phyloP scores from a whole-genome alignment of 176 grass and related monocot genomes.

The Secale cereale region DNA sequence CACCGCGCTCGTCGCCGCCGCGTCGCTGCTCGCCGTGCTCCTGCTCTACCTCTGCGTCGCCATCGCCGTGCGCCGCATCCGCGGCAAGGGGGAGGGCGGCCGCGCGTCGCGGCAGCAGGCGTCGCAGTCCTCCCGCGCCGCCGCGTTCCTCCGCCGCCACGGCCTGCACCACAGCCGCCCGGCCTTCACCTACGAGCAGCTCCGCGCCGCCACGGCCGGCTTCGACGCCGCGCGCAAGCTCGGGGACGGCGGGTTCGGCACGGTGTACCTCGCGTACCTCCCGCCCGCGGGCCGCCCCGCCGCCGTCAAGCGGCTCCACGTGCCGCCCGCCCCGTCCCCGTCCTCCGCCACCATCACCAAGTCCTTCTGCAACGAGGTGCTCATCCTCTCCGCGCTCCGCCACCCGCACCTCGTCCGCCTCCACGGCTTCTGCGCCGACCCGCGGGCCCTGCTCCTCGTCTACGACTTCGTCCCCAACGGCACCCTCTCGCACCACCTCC shows the following conservation, averaged over 20 bases:
- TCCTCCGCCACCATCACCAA: constrained; percentile 54
- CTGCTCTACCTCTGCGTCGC: constrained; percentile 60
- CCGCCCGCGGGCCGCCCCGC: constrained; percentile 44
- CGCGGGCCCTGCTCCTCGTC: constrained; percentile 81
- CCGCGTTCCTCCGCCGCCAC: constrained; percentile 62
- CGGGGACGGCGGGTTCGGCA: constrained; percentile 81
- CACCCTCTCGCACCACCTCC: constrained; percentile 91
- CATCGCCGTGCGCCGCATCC: constrained; percentile 41
- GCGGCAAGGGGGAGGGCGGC: constrained; percentile 15
- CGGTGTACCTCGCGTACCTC: constrained; percentile 68
- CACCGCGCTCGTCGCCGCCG: constrained; percentile 28
- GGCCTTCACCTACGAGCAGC: constrained; percentile 78
- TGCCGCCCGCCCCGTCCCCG: constrained; percentile 51
- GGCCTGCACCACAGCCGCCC: constrained; percentile 58
- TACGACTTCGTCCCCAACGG: constrained; percentile 98
- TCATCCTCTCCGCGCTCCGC: constrained; percentile 89
- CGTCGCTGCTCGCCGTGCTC: constrained; percentile 44
- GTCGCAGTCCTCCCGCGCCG: constrained; percentile 33
- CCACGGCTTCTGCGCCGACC: constrained; percentile 89
- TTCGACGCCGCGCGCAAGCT: constrained; percentile 75
- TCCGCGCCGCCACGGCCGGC: constrained; percentile 57
- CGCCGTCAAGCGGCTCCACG: constrained; percentile 85
- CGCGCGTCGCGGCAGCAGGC: neutral
- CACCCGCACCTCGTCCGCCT: constrained; percentile 89
- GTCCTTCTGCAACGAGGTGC: constrained; percentile 95